Conservation (phyloP, 371 early-diverging fungal genomes). For the Rhizopus sp. region DNA sequence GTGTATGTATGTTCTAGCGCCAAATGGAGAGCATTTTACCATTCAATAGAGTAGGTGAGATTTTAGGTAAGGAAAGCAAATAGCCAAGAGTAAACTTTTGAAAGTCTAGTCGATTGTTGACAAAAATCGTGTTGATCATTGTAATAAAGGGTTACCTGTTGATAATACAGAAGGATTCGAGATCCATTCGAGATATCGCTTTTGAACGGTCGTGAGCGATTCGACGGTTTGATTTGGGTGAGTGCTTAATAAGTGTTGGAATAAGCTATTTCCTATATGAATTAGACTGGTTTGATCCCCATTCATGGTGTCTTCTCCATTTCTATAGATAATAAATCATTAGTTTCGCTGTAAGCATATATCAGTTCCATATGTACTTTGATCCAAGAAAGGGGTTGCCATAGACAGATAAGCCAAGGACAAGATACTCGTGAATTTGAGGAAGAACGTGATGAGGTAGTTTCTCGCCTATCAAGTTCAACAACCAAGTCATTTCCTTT, state of each 20-base stretch:
- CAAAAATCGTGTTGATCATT: background rate
- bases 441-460: constrained; percentile 25
- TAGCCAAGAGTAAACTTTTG: constrained; percentile 29
- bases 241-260: constrained; percentile 23
- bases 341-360: background rate
- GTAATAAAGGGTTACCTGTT: constrained; percentile 10
- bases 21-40: constrained; percentile 13
- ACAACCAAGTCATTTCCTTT: constrained; percentile 28
- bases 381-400: constrained; percentile 32
- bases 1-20: background rate
- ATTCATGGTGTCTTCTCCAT: background rate
- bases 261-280: constrained; percentile 16
- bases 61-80: constrained; percentile 32
- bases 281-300: constrained; percentile 17
- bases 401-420: constrained; percentile 19
- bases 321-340: background rate
- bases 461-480: constrained; percentile 29
- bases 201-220: background rate
- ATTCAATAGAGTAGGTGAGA: constrained; percentile 23
- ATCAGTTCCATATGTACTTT: constrained; percentile 4
- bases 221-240: background rate
- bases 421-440: constrained; percentile 32
- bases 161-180: constrained; percentile 1
- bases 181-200: constrained; percentile 17
- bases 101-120: constrained; percentile 10